These are phyloP conservation scores for Cyclocybe cylindracea DNA, from an alignment of 768 basidiomycete species.

Conservation along the genomic window DNA sequence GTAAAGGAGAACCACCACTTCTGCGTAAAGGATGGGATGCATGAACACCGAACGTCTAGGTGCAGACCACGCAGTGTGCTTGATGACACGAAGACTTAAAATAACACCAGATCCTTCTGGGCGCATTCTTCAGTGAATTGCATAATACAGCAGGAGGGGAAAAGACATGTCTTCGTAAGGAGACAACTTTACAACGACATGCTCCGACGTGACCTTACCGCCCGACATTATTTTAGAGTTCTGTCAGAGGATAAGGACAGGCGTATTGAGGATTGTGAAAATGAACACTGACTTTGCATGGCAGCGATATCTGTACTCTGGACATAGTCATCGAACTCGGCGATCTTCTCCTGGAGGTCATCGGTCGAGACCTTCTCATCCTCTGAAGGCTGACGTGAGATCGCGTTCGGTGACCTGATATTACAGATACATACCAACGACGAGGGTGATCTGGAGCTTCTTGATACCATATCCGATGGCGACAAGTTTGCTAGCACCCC, in stretches of 20 bases:
- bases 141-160: background rate
- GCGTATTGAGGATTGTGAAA: background rate
- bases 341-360: constrained; percentile 89
- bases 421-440: constrained; percentile 46
- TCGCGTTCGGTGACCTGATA: background rate
- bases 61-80: no score
- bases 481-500: constrained; percentile 94
- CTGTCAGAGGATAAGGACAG: constrained; percentile 13
- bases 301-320: constrained; percentile 92
- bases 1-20: no score
- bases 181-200: background rate
- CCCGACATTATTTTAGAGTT: constrained; percentile 14
- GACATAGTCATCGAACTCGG: constrained; percentile 83
- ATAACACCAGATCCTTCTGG: background rate
- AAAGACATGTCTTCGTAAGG: constrained; percentile 8
- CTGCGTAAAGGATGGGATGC: no score
- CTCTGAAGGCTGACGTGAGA: constrained; percentile 50
- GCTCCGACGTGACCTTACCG: background rate
- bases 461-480: constrained; percentile 89
- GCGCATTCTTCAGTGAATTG: background rate
- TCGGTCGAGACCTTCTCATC: constrained; percentile 93
- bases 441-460: constrained; percentile 82
- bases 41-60: no score
- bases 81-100: background rate
- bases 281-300: constrained; percentile 81